phyloP scores from a whole-genome alignment of 176 grass and related monocot genomes.

The Urochloa ruziziensis region DNA sequence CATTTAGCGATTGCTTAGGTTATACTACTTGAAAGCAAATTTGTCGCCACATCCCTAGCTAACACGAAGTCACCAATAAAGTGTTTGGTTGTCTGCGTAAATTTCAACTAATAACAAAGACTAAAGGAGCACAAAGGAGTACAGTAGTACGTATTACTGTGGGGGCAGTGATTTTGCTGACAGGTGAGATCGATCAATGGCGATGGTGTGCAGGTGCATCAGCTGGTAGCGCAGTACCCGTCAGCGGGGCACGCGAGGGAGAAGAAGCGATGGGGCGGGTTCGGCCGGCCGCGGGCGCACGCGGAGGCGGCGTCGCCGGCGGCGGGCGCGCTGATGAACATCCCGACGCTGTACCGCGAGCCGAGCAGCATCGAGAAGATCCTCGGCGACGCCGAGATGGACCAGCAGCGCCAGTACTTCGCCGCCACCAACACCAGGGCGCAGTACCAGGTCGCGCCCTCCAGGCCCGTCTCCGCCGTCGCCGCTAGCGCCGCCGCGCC shows the following conservation, averaged over 20 bases:
- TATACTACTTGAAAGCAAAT: background rate
- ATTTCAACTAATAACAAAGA: background rate
- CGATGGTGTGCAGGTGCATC: constrained; percentile 37
- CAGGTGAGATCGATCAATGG: background rate
- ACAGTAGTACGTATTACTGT: no score
- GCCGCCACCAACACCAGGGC: constrained; percentile 38
- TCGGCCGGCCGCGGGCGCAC: constrained; percentile 50
- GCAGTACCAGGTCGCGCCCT: constrained; percentile 49
- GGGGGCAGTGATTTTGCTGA: background rate
- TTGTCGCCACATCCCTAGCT: background rate
- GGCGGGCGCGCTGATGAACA: constrained; percentile 58
- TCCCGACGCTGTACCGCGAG: constrained; percentile 78
- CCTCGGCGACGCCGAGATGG: constrained; percentile 79
- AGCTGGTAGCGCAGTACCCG: constrained; percentile 43
- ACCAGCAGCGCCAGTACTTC: constrained; percentile 47
- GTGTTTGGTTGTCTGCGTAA: background rate
- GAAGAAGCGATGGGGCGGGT: constrained; percentile 86
- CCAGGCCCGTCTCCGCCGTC: constrained; percentile 21
- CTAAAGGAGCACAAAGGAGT: background rate
- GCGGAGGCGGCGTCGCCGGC: constrained; percentile 31
- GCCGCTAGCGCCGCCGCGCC: background rate
- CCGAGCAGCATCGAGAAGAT: constrained; percentile 99
- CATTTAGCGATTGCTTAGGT: background rate
- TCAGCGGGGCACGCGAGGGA: constrained; percentile 33
- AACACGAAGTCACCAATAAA: background rate